These are phyloP conservation scores for Lachancea mirantina DNA, from an alignment of 805 yeast species.

Conservation along the genomic window DNA sequence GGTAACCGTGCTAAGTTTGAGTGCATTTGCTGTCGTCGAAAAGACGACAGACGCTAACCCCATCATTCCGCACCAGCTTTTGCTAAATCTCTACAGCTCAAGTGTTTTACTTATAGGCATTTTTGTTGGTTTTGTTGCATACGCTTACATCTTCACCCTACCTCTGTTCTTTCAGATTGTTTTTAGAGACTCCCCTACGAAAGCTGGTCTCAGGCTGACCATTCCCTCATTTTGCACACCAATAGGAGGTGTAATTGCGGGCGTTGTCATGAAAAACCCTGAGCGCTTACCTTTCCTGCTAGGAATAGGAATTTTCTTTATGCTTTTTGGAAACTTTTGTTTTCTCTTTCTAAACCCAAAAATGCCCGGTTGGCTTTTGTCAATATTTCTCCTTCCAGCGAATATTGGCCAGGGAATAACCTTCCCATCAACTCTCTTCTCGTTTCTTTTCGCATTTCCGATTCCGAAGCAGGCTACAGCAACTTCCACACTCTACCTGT, in stretches of 20 bases:
- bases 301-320: conserved; percentile 30
- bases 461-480: conserved; percentile 33
- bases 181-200: conserved; percentile 35
- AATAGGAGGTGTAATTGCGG: conserved; percentile 38
- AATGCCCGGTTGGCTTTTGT: conserved; percentile 25
- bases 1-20: conserved; percentile 9
- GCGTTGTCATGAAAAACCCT: conserved; percentile 32
- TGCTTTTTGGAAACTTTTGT: conserved; percentile 33
- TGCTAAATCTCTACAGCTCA: conserved; percentile 7
- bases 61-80: conserved; percentile 14
- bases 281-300: conserved; percentile 27
- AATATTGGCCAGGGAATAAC: conserved; percentile 36
- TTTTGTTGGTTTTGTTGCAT: conserved; percentile 34
- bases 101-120: conserved; percentile 23
- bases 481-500: conserved; percentile 34
- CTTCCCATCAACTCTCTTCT: conserved; percentile 33
- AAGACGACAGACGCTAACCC: conserved; percentile 14
- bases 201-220: conserved; percentile 37
- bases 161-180: conserved; percentile 39
- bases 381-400: conserved; percentile 30
- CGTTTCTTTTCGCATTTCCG: conserved; percentile 32
- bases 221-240: conserved; percentile 38
- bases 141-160: conserved; percentile 36
- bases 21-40: conserved; percentile 12
- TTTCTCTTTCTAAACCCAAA: conserved; percentile 21